Evolutionary conservation across 2,329 filamentous ascomycete species (phyloP), one percentile per base, ranked within the genome.

Genomic region (Penicillium sp.): DNA sequence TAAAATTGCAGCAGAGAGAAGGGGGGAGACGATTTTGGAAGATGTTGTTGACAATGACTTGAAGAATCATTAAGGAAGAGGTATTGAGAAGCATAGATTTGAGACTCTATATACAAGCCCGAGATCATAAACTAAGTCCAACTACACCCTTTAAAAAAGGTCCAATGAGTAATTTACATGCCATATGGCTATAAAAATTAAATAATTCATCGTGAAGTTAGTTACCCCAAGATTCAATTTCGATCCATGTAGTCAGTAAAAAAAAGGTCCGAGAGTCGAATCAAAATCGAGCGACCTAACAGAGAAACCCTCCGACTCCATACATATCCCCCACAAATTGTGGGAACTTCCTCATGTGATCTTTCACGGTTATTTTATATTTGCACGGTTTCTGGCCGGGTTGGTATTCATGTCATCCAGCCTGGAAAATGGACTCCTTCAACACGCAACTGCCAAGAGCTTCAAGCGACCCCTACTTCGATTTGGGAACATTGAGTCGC

Each of bases 21-120:
- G 69, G 16, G 72, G 73, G 0, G 69, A 78, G 60, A 69, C 73
- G 0, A 72, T 80, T 5, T 61, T 80, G 59, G 73, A 78, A 50
- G 77, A 79, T 63, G 70, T 80, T 25, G 72, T 75, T n/a, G 69
- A 74, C 56, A 66, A 69, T 19, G 73, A 74, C 53, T 59, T 74
- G 58, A 70, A 67, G 42, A 62, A 33, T 31, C 45, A 28, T 31
- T 57, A 33, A 36, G 4, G 14, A 14, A 26, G 16, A 10, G 9
- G 8, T 11, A 26, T 11, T 7, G 16, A 28, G 22, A 26, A 26
- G 40, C 5, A 28, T 42, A 42, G 5, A 28, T 42, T 17, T 16
- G 9, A 26, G 5, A 14, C 19, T 11, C 8, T 28, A 6, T 42
- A 26, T 28, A 28, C 8, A 28, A 25, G 37, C 12, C 22, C 6